These are phyloP conservation scores for Sporothrix euskadiensis DNA, from an alignment of 2,329 filamentous ascomycete species.

Conservation along the genomic window DNA sequence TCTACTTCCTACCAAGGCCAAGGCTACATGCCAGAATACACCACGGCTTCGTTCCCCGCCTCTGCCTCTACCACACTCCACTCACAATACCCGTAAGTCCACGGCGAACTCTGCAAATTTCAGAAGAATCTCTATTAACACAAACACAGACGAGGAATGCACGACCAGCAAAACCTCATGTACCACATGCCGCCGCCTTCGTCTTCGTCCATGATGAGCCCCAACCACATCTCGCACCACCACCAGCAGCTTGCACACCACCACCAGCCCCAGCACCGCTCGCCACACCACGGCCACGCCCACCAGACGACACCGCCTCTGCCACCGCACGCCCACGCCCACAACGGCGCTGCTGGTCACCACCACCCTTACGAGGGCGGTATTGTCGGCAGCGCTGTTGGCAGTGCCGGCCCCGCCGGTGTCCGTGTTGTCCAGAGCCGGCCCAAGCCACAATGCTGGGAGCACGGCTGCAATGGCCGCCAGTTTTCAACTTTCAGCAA, in stretches of 20 bases:
- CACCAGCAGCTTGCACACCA: constrained; percentile 27
- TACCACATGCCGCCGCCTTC: constrained; percentile 36
- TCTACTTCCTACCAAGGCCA: constrained; percentile 40
- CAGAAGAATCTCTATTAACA: constrained; percentile 13
- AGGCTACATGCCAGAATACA: constrained; percentile 40
- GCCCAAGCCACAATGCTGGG: constrained; percentile 96
- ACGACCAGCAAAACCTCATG: constrained; percentile 35
- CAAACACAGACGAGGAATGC: constrained; percentile 18
- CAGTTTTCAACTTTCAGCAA: constrained; percentile 98
- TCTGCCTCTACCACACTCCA: constrained; percentile 36
- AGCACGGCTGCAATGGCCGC: constrained; percentile 92
- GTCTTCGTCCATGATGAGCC: constrained; percentile 28
- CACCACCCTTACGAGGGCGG: constrained; percentile 20
- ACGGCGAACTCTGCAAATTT: constrained; percentile 19
- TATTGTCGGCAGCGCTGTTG: constrained; percentile 1
- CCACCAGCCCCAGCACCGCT: constrained; percentile 24
- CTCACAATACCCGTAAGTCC: constrained; percentile 40
- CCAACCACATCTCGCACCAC: constrained; percentile 18
- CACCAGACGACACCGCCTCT: constrained; percentile 11
- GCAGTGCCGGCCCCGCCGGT: constrained; percentile 45
- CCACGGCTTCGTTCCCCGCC: constrained; percentile 34
- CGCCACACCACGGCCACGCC: constrained; percentile 20
- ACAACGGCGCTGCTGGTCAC: neutral
- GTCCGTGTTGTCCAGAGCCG: constrained; percentile 73
- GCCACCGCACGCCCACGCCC: constrained; percentile 16